Evolutionary conservation across 306 rosid species (phyloP), one percentile per base, ranked within the genome.

Genomic region (Castanea crenata): DNA sequence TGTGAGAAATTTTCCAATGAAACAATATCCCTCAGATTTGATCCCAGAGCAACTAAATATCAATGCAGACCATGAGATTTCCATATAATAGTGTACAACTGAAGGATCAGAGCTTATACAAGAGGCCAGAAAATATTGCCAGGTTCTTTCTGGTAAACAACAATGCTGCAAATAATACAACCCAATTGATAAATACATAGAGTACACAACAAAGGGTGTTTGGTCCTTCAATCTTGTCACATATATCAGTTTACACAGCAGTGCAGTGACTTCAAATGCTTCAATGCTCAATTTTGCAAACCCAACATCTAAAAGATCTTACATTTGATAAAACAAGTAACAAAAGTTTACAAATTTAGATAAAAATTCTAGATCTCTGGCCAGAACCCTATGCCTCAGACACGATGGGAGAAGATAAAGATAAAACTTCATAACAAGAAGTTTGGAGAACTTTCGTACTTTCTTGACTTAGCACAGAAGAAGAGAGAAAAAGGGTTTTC

Each of bases 1-100:
- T 21, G 76, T 10, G 75, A 72, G 63, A 65, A 57, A 49, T 35
- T 56, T 77, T 57, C 46, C 27, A 62, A 62, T 46, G 13, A 52
- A 41, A 44, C 35, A 61, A 27, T 1, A 34, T 65, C 74, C 78
- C 77, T 76, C 18, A 21, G 72, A 56, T 46, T 74, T 55, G 32
- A 23, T 68, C 79, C 64, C 54, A 55, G 64, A 83, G 73, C 46
- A 63, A 19, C 78, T 18, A 71, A 64, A 51, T 11, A 74, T 14
- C 20, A 19, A 74, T 57, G 56, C 81, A 76, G 25, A 59, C 11
- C 10, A 12, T 16, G 15, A 73, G 75, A 70, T 57, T 38, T 65
- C 54, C 51, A 70, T 29, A 57, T 41, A 59, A 20, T 71, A 29
- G 35, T 16, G 63, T 63, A 80, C 46, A 1, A 64, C 52, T 20